Evolutionary conservation across 352 stramenopile species (phyloP), one percentile per base, ranked within the genome.

Genomic region (Salisapilia sapeloensis): DNA sequence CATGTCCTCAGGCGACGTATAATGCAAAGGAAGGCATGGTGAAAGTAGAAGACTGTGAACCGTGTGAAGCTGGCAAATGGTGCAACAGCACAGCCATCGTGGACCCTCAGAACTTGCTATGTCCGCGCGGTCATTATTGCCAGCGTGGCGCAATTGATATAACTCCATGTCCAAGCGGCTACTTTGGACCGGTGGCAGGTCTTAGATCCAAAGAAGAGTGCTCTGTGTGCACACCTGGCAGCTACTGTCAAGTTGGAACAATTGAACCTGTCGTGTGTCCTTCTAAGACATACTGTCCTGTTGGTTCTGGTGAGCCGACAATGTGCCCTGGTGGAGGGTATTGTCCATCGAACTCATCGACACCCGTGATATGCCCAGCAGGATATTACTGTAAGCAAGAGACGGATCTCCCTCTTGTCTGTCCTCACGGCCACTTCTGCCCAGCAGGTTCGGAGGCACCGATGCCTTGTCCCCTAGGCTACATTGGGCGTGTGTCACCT

Each of bases 381-480:
- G 82, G 82, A 0, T 93, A 63, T 29, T 87, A 76, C 21, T 96
- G 86, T 35, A 44, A 63, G 3, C 41, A 41, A 1, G 45, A 29
- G 5, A 57, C 61, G 6, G 46, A 37, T 1, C 36, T 42, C 0
- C 53, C 58, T 0, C 64, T 44, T 1, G 26, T 32, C 4, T 92
- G 72, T 29, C 48, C 43, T 0, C 46, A 60, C 29, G 72, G 76
- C 0, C 59, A 76, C 30, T 93, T 91, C 30, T 93, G 76, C 24
- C 74, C 78, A 1, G 26, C n/a, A 14, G 57, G 47, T 26, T 71
- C 67, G 4, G 40, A 35, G 20, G 51, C 40, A 0, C 63, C 78
- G 18, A 44, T 82, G 10, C 63, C 74, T 4, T 95, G 82, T 44
- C 78, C 76, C 6, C 40, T 84, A 2, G 81, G 81, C 2, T 91